Conservation (phyloP, 129 eudicot species). For the Deinandra increscens region DNA sequence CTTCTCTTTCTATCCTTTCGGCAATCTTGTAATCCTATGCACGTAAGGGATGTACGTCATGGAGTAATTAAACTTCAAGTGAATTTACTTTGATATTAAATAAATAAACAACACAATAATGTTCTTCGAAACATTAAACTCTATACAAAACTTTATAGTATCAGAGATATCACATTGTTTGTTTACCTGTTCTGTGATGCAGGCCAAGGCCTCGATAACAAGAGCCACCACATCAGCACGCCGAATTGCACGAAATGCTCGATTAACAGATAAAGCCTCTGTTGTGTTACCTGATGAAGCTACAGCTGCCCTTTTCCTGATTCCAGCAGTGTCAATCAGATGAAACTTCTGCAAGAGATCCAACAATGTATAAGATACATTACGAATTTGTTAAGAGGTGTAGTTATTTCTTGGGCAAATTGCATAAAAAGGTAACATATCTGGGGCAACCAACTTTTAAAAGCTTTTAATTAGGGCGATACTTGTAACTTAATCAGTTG, state of each 20-base stretch:
- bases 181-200: constrained; percentile 97
- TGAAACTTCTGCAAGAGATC: constrained; percentile 66
- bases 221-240: constrained; percentile 98
- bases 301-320: constrained; percentile 81
- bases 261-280: constrained; percentile 91
- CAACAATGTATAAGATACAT: background rate
- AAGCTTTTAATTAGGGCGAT: background rate
- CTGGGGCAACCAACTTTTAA: background rate
- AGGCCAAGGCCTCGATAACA: constrained; percentile 93
- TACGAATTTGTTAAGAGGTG: background rate
- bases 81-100: background rate
- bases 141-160: constrained; percentile 1
- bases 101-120: constrained; percentile 2
- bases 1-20: constrained; percentile 93
- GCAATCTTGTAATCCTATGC: constrained; percentile 90
- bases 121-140: constrained; percentile 4
- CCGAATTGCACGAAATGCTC: constrained; percentile 94
- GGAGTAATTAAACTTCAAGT: background rate
- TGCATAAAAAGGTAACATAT: background rate
- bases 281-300: constrained; percentile 96
- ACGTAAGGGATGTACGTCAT: background rate
- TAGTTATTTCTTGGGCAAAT: background rate
- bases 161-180: background rate
- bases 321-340: constrained; percentile 97
- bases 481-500: background rate